A percentile compares a stretch with the other conserved stretches of the same genome.
Conservation (phyloP, 768 basidiomycete species). For the Boletus sp. region DNA sequence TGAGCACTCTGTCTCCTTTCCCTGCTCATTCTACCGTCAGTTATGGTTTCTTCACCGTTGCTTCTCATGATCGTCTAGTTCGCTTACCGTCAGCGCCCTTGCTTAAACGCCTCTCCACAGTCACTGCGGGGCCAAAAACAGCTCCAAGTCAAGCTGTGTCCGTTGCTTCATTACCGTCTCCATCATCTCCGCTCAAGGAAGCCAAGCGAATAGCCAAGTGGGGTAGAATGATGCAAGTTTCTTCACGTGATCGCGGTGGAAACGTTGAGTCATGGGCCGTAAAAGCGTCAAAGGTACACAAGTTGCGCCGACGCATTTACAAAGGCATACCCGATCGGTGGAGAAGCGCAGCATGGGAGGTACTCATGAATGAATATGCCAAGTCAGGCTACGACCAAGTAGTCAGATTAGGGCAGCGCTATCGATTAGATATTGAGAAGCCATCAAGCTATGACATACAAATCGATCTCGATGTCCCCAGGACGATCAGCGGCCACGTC, state of each 20-base stretch:
- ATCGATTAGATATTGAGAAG: conserved; percentile 64
- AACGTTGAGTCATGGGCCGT: conserved; percentile 76
- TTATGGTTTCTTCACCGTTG: conserved; percentile 85
- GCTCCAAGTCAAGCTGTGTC: conserved; percentile 45
- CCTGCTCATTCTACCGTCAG: conserved; percentile 39
- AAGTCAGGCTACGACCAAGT: conserved; percentile 45
- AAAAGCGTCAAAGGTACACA: conserved; percentile 59
- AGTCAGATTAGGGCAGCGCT: conserved; percentile 43
- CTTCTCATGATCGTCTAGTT: conserved; percentile 82
- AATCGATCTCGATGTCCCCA: conserved; percentile 95
- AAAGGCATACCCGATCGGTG: conserved; percentile 98
- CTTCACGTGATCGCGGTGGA: conserved; percentile 66
- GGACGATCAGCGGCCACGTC: conserved; percentile 93
- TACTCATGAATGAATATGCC: conserved; percentile 61
- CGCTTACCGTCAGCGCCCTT: conserved; percentile 62
- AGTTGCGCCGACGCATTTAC: conserved; percentile 74
- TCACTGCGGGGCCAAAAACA: conserved; percentile 43
- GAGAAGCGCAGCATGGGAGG: conserved; percentile 89
- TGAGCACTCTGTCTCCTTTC: background rate
- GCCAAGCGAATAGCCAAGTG: conserved; percentile 80
- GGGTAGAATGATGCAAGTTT: conserved; percentile 83
- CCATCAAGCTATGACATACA: conserved; percentile 92
- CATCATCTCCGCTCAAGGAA: conserved; percentile 56
- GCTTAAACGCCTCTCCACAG: conserved; percentile 51
- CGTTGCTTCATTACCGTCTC: conserved; percentile 46